Evolutionary conservation across 306 rosid genomes (phyloP), one percentile per base, ranked within the genome.

Genomic region (Urtica urens): DNA sequence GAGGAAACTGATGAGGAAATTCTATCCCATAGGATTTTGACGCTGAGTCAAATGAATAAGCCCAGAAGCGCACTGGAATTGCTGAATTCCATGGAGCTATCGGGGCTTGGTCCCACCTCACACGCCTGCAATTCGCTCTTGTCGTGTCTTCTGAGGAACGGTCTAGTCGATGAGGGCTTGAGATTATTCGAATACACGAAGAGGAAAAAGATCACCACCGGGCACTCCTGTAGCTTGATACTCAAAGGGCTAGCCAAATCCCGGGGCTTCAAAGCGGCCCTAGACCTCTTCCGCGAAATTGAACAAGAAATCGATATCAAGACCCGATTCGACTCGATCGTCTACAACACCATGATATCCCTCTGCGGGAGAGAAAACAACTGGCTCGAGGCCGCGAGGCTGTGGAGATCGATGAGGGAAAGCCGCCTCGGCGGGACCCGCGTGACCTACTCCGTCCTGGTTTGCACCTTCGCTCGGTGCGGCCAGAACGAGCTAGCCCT

Each of bases 41-140:
- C 59, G 66, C 93, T 88, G 46, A 76, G 93, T 57, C 76, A 90
- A 78, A 77, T 66, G 34, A 88, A 88, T 54, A 84, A 76, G 66
- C 55, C 65, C 47, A 71, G 80, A 66, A 74, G 95, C 66, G 95
- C 93, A 24, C 38, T 78, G 76, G 90, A 76, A 47, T 64, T 81
- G 58, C 69, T 88, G 44, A 65, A 73, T 61, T 84, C 95, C 48
- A 81, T 88, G 95, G 74, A 81, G 50, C 40, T 76, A 40, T 66
- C 67, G 0, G 82, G 80, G 57, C 90, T 78, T 65, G 61, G 66
- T 68, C 95, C 95, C 5, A 76, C 51, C 62, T 56, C 64, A 38
- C 95, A 84, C 67, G 81, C 95, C 2, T 78, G 83, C 54, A 88
- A 88, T 70, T 88, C 95, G 38, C 78, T 88, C 35, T 62, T 88